Evolutionary conservation across 768 basidiomycete genomes (phyloP), one percentile per base, ranked within the genome.

Genomic region (Naematelia aurantialba): DNA sequence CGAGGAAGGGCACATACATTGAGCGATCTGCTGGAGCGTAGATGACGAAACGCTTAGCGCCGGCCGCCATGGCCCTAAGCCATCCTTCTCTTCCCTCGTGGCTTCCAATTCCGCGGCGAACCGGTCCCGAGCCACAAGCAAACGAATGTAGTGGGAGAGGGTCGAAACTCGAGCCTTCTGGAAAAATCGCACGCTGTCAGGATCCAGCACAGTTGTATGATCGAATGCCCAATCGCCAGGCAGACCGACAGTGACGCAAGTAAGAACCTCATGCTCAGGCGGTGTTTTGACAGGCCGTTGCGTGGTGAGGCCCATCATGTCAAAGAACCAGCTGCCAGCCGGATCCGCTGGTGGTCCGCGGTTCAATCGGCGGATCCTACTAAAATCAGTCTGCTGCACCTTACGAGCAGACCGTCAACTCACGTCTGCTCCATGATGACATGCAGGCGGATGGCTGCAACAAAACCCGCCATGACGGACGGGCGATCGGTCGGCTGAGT

Each of bases 171-270:
- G 12, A 2, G 65, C 60, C 27, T 66, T 66, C 34, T 59, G 58
- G 55, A 63, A 66, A 48, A 66, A 66, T 11, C 58, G 47, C 5
- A 60, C 58, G 29, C 44, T 57, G 42, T 63, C 58, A 10, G 44
- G 52, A 24, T 66, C 58, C 29, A 46, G 13, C 8, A 66, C 47
- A 0, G 61, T 66, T 11, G 11, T 19, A 21, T 52, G 45, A n/a
- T 57, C 60, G 45, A 44, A 66, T 4, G 42, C 45, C 65, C 65
- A 66, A 24, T 66, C 65, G 34, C 61, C 61, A 1, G 61, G 58
- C 14, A 66, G n/a, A 24, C 57, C 58, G n/a, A 56, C 61, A 4
- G 61, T 60, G 14, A 60, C 58, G 5, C 46, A 58, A 4, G 52
- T 22, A 1, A 62, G 45, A 39, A 66, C 58, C 4, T 19, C 17